These are phyloP conservation scores for Sporothrix schenckii DNA, from an alignment of 2,329 filamentous ascomycete genomes.

Conservation along the genomic window DNA sequence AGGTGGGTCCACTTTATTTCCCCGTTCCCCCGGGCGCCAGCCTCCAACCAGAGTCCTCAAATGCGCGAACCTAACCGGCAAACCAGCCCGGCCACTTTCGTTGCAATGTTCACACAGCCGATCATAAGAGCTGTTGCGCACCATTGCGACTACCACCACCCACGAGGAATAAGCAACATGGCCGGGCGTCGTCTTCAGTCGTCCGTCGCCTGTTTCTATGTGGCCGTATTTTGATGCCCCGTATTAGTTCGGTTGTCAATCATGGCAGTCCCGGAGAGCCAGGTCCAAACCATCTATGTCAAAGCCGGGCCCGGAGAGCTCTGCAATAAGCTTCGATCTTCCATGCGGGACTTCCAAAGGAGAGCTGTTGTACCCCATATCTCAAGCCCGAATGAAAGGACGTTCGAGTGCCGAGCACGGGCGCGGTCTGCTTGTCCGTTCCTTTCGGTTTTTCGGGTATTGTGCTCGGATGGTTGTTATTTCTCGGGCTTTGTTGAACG, in stretches of 20 bases:
- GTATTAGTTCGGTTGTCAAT: too few species aligned
- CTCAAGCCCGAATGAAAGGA: not conserved
- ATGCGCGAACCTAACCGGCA: too few species aligned
- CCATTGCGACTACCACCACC: not conserved
- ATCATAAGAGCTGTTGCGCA: not conserved
- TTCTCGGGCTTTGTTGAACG: not conserved
- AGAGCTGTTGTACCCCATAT: not conserved
- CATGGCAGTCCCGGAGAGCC: too few species aligned
- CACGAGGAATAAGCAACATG: not conserved
- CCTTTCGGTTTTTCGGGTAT: not conserved
- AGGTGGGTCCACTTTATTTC: constrained; percentile 27
- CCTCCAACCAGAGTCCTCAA: constrained; percentile 16
- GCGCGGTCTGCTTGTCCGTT: not conserved
- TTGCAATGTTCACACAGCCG: constrained; percentile 4
- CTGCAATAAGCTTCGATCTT: too few species aligned
- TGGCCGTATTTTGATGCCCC: not conserved
- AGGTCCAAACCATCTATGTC: too few species aligned
- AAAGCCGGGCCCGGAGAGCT: too few species aligned
- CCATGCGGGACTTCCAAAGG: too few species aligned
- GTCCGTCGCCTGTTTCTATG: too few species aligned
- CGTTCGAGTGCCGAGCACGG: not conserved
- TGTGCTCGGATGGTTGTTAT: constrained; percentile 3
- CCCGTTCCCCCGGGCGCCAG: constrained; percentile 35
- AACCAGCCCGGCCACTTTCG: too few species aligned
- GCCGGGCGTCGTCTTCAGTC: not conserved